Evolutionary conservation across 179 eudicot species (phyloP).

Genomic region (Actinidia polygama): DNA sequence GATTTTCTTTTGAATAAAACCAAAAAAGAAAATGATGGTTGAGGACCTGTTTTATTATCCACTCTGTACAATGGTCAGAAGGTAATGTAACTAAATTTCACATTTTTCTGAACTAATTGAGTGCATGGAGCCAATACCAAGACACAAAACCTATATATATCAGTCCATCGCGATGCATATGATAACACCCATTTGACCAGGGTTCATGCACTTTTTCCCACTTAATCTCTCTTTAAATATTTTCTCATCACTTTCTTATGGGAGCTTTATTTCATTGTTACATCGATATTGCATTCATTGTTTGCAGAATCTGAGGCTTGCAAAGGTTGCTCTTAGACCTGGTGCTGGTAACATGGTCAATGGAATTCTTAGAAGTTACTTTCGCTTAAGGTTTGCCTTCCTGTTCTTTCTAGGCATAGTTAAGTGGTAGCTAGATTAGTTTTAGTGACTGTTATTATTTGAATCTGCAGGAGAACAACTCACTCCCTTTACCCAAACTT

Average conservation of each 20-base stretch:
- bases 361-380: conserved; percentile 89
- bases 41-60: neutral
- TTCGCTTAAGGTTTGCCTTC: conserved; percentile 60
- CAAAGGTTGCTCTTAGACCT: conserved; percentile 89
- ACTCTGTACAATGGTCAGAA: neutral
- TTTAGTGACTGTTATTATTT: conserved; percentile 11
- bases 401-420: neutral
- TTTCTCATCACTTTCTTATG: neutral
- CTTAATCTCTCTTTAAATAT: neutral
- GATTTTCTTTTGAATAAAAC: neutral
- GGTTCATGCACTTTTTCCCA: neutral
- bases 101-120: conserved; percentile 7
- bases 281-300: neutral
- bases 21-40: neutral
- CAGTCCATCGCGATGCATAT: neutral
- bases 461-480: conserved; percentile 63
- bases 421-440: neutral
- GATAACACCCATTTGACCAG: neutral
- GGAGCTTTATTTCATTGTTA: neutral
- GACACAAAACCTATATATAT: neutral
- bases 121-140: neutral
- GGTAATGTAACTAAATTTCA: neutral
- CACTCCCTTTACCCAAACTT: conserved; percentile 77
- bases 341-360: conserved; percentile 99
- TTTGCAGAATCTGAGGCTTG: conserved; percentile 89